Evolutionary conservation across 2,329 filamentous ascomycete species (phyloP).

Genomic region (Elsinoe perseae): DNA sequence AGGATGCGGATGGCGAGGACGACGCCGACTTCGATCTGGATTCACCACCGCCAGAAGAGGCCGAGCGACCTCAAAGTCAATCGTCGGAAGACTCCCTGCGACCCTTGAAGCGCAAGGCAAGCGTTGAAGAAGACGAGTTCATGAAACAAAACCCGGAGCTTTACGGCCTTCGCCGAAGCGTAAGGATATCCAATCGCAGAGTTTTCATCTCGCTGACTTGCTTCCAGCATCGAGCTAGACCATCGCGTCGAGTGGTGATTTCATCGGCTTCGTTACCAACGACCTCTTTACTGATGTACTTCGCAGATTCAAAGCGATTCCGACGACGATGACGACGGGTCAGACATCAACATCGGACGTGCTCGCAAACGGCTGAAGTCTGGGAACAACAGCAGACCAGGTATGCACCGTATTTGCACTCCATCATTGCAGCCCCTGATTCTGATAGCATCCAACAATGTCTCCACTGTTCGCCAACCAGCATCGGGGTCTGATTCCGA

Average conservation of each 20-base stretch:
- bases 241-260: constrained; percentile 54
- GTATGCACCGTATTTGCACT: constrained; percentile 36
- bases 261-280: constrained; percentile 18
- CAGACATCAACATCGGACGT: constrained; percentile 58
- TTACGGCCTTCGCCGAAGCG: constrained; percentile 88
- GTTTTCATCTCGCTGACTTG: constrained; percentile 27
- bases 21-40: constrained; percentile 69
- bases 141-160: constrained; percentile 89
- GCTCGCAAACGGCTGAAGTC: constrained; percentile 60
- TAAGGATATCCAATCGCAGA: constrained; percentile 42
- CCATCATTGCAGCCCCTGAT: constrained; percentile 36
- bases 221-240: constrained; percentile 51
- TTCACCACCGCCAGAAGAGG: constrained; percentile 38
- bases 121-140: constrained; percentile 63
- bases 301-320: constrained; percentile 51
- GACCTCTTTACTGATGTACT: constrained; percentile 18
- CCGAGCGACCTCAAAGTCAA: constrained; percentile 53
- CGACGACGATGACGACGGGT: constrained; percentile 61
- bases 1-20: constrained; percentile 44
- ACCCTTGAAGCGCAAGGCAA: constrained; percentile 60
- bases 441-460: constrained; percentile 25
- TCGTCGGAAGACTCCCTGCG: constrained; percentile 64
- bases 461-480: constrained; percentile 30
- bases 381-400: constrained; percentile 51
- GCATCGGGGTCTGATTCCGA: constrained; percentile 61